Evolutionary conservation across 2,329 filamentous ascomycete genomes (phyloP), one percentile per base, ranked within the genome.

Genomic region (Zymoseptoria passerinii): DNA sequence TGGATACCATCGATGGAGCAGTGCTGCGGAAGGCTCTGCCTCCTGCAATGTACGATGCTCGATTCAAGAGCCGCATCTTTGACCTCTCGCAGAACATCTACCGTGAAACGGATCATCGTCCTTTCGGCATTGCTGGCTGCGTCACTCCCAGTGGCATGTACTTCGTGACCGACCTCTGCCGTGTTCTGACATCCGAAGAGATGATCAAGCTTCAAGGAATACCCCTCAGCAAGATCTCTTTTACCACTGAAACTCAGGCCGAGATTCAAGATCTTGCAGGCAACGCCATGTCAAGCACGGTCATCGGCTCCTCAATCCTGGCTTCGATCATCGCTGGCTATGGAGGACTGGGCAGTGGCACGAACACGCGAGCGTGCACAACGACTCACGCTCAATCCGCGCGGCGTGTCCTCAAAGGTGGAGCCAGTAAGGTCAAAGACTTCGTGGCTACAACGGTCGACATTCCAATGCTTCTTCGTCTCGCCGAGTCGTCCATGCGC

Each of bases 241-340:
- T 90, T n/a, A 84, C 81, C 0, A 79, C 80, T 8, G 85, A 92
- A 65, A 81, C 78, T 0, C 61, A 70, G 0, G 63, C 68, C 1
- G 72, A 91, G 18, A 75, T 89, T 2, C 83, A 86, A 61, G 83
- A 90, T 63, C 74, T 92, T 1, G 87, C 87, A 1, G 89, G 89
- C 0, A 92, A 94, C 69, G 89, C 89, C 0, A 92, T 92, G 89
- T 84, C 82, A 0, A 83, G 83, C 0, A 87, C 88, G 0, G 86
- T 90, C 0, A 83, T 91, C 8, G 86, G 85, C 2, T 77, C 81
- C 1, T 81, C 82, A 0, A 78, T 88, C 1, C 66, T 89, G 1
- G 76, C 83, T 1, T 79, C 83, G 0, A 70, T 92, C 1, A 78
- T 84, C 77, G 61, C 72, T 28, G 74, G 72, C 3, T 58, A 59